A percentile compares a stretch with the other conserved stretches of the same genome.
These are phyloP conservation scores for Recurvomyces mirabilis DNA, from an alignment of 495 filamentous ascomycete species.

Conservation along the genomic window DNA sequence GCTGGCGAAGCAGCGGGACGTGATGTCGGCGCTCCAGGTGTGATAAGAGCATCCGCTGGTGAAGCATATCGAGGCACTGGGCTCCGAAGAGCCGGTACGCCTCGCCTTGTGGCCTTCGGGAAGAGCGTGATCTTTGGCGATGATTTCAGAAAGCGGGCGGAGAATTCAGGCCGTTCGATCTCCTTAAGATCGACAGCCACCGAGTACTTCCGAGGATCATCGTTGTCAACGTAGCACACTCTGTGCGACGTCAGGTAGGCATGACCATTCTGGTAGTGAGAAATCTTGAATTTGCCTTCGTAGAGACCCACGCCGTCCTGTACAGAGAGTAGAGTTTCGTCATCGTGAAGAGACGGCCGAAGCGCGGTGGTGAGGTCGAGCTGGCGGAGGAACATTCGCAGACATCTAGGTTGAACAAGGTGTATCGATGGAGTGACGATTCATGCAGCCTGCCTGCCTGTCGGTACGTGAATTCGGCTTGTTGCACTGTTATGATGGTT, in stretches of 20 bases:
- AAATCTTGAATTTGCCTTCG: slow-evolving; percentile 93
- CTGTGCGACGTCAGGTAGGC: slow-evolving; percentile 92
- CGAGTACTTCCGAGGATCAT: slow-evolving; percentile 74
- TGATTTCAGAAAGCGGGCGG: slow-evolving; percentile 92
- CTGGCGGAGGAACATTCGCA: slow-evolving; percentile 87
- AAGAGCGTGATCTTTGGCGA: slow-evolving; percentile 86
- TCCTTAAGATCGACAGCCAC: slow-evolving; percentile 81
- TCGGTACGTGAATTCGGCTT: too few species aligned
- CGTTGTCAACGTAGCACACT: slow-evolving; percentile 85
- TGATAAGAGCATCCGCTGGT: slow-evolving; percentile 12
- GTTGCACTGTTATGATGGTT: too few species aligned
- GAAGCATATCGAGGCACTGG: slow-evolving; percentile 14
- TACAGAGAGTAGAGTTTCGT: slow-evolving; percentile 86
- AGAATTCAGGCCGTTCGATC: slow-evolving; percentile 76
- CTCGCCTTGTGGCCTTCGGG: slow-evolving; percentile 56
- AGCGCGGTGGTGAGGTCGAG: slow-evolving; percentile 91
- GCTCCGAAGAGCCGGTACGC: slow-evolving; percentile 31
- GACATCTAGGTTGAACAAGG: slow-evolving; percentile 35
- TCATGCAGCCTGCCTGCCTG: too few species aligned
- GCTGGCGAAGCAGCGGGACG: slow-evolving; percentile 36
- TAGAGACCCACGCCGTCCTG: slow-evolving; percentile 96
- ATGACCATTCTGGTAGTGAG: slow-evolving; percentile 89
- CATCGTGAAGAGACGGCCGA: slow-evolving; percentile 77
- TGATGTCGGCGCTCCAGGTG: slow-evolving; percentile 24
- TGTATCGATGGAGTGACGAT: neutral